Percentiles rank a stretch among this genome's conserved stretches.
Conservation (phyloP, 176 grass and related monocot species). For the Cenchrus americanus region DNA sequence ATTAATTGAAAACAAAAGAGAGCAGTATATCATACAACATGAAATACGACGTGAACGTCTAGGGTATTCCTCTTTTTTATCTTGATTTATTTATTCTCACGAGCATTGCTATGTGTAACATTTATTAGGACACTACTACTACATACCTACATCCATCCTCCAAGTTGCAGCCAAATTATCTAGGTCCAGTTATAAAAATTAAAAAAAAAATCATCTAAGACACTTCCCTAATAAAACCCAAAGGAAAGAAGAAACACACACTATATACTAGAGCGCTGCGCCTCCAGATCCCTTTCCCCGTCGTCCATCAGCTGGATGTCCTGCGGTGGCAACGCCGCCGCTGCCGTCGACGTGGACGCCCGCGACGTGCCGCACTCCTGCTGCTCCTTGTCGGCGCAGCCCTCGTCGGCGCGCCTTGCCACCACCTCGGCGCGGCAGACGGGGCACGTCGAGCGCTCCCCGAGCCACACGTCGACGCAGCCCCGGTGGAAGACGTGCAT, state of each 20-base stretch:
- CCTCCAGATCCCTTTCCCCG: constrained; percentile 51
- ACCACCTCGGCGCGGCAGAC: constrained; percentile 49
- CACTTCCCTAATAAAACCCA: too few species aligned
- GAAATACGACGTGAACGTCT: neutral
- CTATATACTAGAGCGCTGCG: constrained; percentile 5
- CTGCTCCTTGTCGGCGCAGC: neutral
- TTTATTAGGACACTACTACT: too few species aligned
- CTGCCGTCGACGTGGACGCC: neutral
- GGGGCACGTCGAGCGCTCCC: constrained; percentile 62
- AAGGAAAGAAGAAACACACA: too few species aligned
- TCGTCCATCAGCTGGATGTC: neutral
- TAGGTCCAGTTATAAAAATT: too few species aligned
- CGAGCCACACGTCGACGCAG: constrained; percentile 71
- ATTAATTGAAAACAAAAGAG: too few species aligned
- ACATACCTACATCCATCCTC: too few species aligned
- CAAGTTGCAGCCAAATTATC: neutral
- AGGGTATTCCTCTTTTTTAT: neutral
- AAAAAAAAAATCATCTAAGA: too few species aligned
- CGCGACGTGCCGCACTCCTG: neutral
- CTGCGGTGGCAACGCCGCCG: neutral
- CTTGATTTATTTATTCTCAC: neutral
- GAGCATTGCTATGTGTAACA: too few species aligned
- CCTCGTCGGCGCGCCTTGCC: neutral
- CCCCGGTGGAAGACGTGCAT: constrained; percentile 60
- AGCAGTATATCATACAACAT: too few species aligned